Percentiles rank a stretch among this genome's conserved stretches.
phyloP scores from a whole-genome alignment of 2,329 filamentous ascomycete species.

The Neocucurbitaria cava region DNA sequence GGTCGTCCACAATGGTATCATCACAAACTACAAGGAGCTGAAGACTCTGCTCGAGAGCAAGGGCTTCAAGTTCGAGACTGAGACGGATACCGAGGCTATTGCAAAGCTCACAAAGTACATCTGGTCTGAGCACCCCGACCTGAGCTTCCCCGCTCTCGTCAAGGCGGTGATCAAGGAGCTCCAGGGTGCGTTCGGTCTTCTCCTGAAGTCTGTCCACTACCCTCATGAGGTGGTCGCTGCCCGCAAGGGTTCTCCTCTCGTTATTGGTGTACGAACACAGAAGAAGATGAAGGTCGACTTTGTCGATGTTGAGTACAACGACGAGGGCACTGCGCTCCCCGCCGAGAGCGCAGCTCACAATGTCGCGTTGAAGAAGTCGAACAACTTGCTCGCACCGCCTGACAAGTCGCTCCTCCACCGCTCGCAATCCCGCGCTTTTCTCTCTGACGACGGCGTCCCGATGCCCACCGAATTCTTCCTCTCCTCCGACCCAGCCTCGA shows the following conservation, averaged over 20 bases:
- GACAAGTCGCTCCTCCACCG: constrained; percentile 99
- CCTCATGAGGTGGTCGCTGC: constrained; percentile 97
- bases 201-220: constrained; percentile 98
- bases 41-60: constrained; percentile 91
- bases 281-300: constrained; percentile 99
- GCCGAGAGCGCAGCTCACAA: constrained; percentile 97
- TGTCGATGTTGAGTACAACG: constrained; percentile 96
- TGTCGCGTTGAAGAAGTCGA: constrained; percentile 87
- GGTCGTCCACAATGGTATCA: constrained; percentile 99
- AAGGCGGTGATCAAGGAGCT: constrained; percentile 99
- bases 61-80: constrained; percentile 98
- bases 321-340: constrained; percentile 78
- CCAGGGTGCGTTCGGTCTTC: constrained; percentile 93
- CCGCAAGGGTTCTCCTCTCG: constrained; percentile 96
- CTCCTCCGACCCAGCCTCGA: constrained; percentile 96
- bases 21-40: constrained; percentile 99
- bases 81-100: constrained; percentile 99
- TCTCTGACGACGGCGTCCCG: constrained; percentile 96
- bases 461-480: constrained; percentile 99
- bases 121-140: constrained; percentile 89
- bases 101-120: constrained; percentile 99
- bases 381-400: constrained; percentile 74
- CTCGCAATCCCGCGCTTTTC: constrained; percentile 97
- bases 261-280: constrained; percentile 94
- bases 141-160: constrained; percentile 94